phyloP scores from a whole-genome alignment of 768 basidiomycete species.

The Pulveroboletus sp. region DNA sequence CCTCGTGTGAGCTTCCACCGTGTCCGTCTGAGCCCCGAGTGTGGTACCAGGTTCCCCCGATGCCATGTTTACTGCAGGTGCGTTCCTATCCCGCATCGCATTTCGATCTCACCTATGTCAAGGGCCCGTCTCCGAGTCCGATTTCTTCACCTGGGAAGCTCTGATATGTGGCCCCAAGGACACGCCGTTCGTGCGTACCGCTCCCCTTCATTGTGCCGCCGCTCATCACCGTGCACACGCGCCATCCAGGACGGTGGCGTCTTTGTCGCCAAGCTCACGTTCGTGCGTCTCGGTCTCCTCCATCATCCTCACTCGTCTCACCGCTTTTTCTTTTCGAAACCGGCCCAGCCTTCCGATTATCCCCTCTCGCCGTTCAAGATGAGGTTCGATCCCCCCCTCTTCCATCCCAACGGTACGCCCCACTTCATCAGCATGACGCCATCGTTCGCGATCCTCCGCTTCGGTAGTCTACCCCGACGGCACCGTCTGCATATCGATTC shows the following conservation, averaged over 20 bases:
- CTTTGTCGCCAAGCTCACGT: slow-evolving; percentile 87
- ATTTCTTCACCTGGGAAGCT: slow-evolving; percentile 96
- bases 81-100: background rate
- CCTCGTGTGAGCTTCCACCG: too few relatives aligned
- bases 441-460: background rate
- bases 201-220: too few relatives aligned
- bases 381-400: slow-evolving; percentile 95
- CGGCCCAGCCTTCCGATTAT: slow-evolving; percentile 75
- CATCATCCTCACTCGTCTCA: background rate
- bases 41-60: slow-evolving; percentile 56
- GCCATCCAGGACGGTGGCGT: slow-evolving; percentile 81
- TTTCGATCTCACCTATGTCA: too few relatives aligned
- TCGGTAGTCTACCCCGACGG: slow-evolving; percentile 88
- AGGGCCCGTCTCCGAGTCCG: slow-evolving; percentile 88
- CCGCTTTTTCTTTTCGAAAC: background rate
- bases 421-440: background rate
- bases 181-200: slow-evolving; percentile 87
- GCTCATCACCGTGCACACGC: too few relatives aligned
- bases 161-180: slow-evolving; percentile 91
- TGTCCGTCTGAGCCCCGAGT: too few relatives aligned
- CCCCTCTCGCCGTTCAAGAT: slow-evolving; percentile 99
- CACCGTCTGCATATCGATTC: slow-evolving; percentile 95
- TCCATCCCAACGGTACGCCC: slow-evolving; percentile 94
- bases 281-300: slow-evolving; percentile 55
- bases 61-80: slow-evolving; percentile 93